Evolutionary conservation across 2,329 filamentous ascomycete species (phyloP).

Genomic region (Scedosporium boydii): DNA sequence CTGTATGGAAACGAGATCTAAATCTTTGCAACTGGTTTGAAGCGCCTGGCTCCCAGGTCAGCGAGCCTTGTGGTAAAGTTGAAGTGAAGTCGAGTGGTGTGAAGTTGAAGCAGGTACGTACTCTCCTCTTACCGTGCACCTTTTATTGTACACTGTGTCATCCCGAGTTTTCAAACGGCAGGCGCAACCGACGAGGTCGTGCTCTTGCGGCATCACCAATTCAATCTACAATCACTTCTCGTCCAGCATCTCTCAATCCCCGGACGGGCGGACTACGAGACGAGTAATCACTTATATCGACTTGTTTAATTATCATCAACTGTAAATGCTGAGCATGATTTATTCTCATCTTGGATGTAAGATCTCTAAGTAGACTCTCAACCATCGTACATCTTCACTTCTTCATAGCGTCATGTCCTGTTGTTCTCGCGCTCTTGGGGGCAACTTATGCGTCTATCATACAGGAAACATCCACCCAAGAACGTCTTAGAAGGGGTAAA

Average conservation of each 20-base stretch:
- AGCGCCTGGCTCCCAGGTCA: not conserved
- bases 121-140: not conserved
- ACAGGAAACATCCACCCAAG: not conserved
- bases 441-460: not conserved
- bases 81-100: not conserved
- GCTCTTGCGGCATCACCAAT: not conserved
- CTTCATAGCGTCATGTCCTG: not conserved
- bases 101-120: not conserved
- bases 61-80: not conserved
- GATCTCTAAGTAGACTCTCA: not conserved
- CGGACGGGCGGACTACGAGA: not conserved
- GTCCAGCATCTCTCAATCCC: not conserved
- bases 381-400: not conserved
- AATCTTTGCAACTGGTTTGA: not conserved
- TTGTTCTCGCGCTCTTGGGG: not conserved
- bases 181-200: not conserved
- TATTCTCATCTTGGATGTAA: not conserved
- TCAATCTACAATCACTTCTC: not conserved
- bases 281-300: not conserved
- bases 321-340: not conserved
- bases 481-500: not conserved
- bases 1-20: not conserved
- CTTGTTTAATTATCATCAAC: not conserved
- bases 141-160: not conserved
- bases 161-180: not conserved